Base-by-base conservation (phyloP, 805 yeast species). In the Kluyveromyces lactis region DNA sequence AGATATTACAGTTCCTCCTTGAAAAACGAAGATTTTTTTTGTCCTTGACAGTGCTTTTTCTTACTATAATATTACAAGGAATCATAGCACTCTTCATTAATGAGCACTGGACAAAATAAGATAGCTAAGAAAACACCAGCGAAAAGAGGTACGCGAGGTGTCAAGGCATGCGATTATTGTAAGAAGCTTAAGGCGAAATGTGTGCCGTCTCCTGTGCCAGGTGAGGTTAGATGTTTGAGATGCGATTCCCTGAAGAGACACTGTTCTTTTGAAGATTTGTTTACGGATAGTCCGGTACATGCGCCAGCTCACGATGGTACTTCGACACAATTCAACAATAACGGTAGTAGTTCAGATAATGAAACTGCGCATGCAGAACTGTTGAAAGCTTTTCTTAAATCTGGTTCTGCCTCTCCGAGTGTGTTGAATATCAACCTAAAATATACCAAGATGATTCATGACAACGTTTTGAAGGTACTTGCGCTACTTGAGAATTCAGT, bases 141-240 rank as follows among this genome's bases (percentile, higher is more conserved):
- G 32, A 36, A 32, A 28, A 42, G 41, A 12, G 44, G 48, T 10
- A 39, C 38, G 18, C 34, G 82, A 31, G 74, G 79, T 0, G 48
- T 71, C 1, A 64, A 62, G 36, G 83, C 83, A 0, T 77, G 83
- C 53, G 69, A 68, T 5, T 51, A 64, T 6, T 77, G 83, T 50
- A 64, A 81, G 32, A 67, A 64, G 36, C 76, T 72, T 44, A 77
- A 77, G 60, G 72, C 86, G 1, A 60, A 82, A 42, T 81, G 87
- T 47, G 71, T 78, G 51, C 71, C 79, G 37, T 67, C 76, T 1
- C 56, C 58, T 6, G 48, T 53, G 10, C 65, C 72, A 1, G 66
- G 60, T 18, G 63, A 68, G 13, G 55, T 62, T 7, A 64, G 75
- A 2, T 80, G 87, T 59, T 57, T 79, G 16, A 59, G 86, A 17